These are phyloP conservation scores for Paratinospora sagittata DNA, from an alignment of 164 flowering plant species.

Conservation along the genomic window DNA sequence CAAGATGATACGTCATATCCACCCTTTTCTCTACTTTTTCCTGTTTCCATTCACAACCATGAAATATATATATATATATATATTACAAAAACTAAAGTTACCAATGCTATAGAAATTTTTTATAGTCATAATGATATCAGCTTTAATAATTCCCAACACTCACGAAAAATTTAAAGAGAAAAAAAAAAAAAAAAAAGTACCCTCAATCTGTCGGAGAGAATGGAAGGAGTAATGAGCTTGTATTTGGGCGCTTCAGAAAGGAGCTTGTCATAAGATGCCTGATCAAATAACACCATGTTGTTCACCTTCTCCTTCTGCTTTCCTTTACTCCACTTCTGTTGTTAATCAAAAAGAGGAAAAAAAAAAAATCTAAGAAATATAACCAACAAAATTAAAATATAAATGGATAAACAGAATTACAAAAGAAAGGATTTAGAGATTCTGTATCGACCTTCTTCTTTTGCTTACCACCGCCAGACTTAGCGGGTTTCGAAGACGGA, in stretches of 20 bases:
- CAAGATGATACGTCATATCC: too few relatives aligned
- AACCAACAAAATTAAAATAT: neutral
- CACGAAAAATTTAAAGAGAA: neutral
- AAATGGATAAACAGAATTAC: neutral
- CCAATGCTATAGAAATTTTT: too few relatives aligned
- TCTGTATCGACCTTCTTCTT: constrained; percentile 12
- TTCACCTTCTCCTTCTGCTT: constrained; percentile 24
- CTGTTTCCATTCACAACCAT: too few relatives aligned
- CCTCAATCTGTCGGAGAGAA: constrained; percentile 19
- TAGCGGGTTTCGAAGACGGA: too few relatives aligned
- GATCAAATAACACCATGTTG: constrained; percentile 21
- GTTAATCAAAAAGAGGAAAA: constrained; percentile 1
- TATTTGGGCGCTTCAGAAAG: constrained; percentile 18
- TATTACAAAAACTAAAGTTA: too few relatives aligned
- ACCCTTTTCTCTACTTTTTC: too few relatives aligned
- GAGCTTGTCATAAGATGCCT: constrained; percentile 15
- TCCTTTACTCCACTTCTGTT: constrained; percentile 22
- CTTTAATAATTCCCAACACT: neutral
- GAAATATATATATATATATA: too few relatives aligned
- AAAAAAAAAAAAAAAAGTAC: constrained; percentile 2
- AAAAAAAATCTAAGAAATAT: neutral
- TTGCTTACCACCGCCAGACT: constrained; percentile 19
- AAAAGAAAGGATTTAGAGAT: neutral
- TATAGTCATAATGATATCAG: neutral
- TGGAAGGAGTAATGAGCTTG: constrained; percentile 20